Percentiles rank a stretch among this genome's conserved stretches.
phyloP scores from a whole-genome alignment of 441 rosid genomes.

The Hypseocharis bilobata region DNA sequence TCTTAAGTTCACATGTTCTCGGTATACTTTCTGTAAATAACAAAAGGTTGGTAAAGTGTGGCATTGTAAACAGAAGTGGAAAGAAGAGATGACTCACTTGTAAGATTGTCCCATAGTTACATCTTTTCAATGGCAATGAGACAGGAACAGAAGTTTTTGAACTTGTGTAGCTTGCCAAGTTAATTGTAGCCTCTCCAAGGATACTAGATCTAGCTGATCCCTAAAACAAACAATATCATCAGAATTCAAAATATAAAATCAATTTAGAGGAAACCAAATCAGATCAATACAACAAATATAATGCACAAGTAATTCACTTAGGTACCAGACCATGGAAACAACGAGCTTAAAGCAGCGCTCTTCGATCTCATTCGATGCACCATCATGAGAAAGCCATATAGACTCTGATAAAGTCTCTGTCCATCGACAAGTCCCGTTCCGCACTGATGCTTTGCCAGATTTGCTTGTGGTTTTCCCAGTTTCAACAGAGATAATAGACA shows the following conservation, averaged over 20 bases:
- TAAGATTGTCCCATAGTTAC: constrained; percentile 42
- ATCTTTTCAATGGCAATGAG: constrained; percentile 49
- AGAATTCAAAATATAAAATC: background rate
- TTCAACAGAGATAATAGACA: constrained; percentile 41
- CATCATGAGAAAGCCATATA: constrained; percentile 31
- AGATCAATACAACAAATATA: background rate
- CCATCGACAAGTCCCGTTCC: constrained; percentile 59
- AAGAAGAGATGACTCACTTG: constrained; percentile 32
- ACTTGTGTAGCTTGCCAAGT: constrained; percentile 35
- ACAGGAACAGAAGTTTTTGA: constrained; percentile 31
- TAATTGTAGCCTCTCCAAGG: constrained; percentile 51
- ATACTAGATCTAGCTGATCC: constrained; percentile 53
- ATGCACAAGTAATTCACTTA: background rate
- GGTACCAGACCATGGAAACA: constrained; percentile 36
- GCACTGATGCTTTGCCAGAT: constrained; percentile 33
- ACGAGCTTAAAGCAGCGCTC: constrained; percentile 43
- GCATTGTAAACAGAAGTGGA: background rate
- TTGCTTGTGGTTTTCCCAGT: constrained; percentile 47
- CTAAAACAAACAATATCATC: constrained; percentile 24
- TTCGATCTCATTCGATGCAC: constrained; percentile 32
- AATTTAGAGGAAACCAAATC: background rate
- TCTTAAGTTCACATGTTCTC: background rate
- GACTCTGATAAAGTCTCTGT: constrained; percentile 40
- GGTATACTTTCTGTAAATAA: background rate
- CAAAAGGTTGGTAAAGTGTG: background rate